phyloP scores from a whole-genome alignment of 139 green algal species.

The Coelastrella sp. region DNA sequence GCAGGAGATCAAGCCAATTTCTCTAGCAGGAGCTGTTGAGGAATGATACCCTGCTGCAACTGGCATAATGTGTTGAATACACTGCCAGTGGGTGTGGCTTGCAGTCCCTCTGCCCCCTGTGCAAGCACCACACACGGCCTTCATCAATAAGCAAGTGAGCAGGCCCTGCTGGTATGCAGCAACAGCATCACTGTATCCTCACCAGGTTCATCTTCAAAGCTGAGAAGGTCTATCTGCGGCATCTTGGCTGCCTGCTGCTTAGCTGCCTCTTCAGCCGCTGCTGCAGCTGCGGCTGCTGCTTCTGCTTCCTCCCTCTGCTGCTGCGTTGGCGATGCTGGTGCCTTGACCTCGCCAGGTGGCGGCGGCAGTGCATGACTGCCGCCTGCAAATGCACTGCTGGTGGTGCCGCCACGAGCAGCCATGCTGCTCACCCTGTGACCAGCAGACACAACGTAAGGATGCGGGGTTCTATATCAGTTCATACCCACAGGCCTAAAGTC shows the following conservation, averaged over 20 bases:
- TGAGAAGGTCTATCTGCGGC: slow-evolving; percentile 42
- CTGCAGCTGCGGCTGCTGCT: slow-evolving; percentile 21
- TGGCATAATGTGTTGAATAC: too few relatives aligned
- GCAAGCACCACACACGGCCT: too few relatives aligned
- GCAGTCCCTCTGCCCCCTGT: too few relatives aligned
- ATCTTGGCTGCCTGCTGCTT: not conserved
- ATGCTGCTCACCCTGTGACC: slow-evolving; percentile 37
- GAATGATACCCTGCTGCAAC: too few relatives aligned
- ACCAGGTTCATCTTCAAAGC: slow-evolving; percentile 46
- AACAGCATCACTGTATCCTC: not conserved
- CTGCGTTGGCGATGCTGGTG: not conserved
- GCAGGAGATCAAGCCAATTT: too few relatives aligned
- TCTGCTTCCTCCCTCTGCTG: not conserved
- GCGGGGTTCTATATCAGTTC: not conserved
- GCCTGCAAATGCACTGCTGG: slow-evolving; percentile 43
- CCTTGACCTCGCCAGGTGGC: slow-evolving; percentile 8
- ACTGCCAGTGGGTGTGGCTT: too few relatives aligned
- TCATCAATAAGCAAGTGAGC: too few relatives aligned
- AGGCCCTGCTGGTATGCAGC: too few relatives aligned
- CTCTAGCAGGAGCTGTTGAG: too few relatives aligned
- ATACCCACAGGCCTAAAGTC: not conserved
- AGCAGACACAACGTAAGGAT: not conserved
- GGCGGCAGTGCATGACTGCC: not conserved
- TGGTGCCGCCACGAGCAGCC: slow-evolving; percentile 38
- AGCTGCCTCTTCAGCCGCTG: not conserved